Conservation (phyloP, 441 rosid species). For the Eruca vesicaria region DNA sequence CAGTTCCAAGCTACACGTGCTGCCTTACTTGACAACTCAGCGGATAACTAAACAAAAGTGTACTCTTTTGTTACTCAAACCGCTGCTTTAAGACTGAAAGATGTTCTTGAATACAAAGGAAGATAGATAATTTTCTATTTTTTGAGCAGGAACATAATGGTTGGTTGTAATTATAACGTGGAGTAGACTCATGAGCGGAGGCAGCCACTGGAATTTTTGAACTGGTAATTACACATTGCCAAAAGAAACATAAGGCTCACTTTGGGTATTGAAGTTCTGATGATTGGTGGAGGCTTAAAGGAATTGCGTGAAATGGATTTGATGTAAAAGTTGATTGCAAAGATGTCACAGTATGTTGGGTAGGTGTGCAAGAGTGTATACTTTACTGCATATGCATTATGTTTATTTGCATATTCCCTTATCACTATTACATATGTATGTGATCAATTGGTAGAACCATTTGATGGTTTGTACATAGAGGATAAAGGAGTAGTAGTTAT, state of each 20-base stretch:
- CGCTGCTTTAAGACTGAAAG: slow-evolving; percentile 5
- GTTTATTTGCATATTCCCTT: background rate
- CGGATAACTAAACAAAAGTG: slow-evolving; percentile 37
- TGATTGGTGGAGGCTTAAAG: slow-evolving; percentile 11
- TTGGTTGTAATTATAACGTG: slow-evolving; percentile 16
- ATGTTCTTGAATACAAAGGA: background rate
- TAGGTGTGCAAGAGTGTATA: slow-evolving; percentile 5
- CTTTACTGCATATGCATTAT: slow-evolving; percentile 8
- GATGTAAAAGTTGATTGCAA: slow-evolving; percentile 6
- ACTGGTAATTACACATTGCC: slow-evolving; percentile 13
- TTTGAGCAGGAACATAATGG: slow-evolving; percentile 16
- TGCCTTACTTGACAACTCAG: slow-evolving; percentile 42
- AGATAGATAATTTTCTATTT: slow-evolving; percentile 7
- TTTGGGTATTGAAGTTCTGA: slow-evolving; percentile 8
- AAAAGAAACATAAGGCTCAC: slow-evolving; percentile 6
- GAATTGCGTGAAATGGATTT: slow-evolving; percentile 6
- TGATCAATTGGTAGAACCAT: background rate
- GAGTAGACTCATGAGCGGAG: slow-evolving; percentile 21
- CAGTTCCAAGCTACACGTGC: slow-evolving; percentile 77
- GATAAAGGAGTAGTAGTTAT: background rate
- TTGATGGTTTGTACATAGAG: background rate
- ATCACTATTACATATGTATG: background rate
- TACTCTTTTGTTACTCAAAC: background rate
- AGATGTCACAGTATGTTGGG: background rate
- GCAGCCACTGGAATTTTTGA: background rate